phyloP scores from a whole-genome alignment of 2,329 filamentous ascomycete genomes.

The Aureobasidium uvarum region DNA sequence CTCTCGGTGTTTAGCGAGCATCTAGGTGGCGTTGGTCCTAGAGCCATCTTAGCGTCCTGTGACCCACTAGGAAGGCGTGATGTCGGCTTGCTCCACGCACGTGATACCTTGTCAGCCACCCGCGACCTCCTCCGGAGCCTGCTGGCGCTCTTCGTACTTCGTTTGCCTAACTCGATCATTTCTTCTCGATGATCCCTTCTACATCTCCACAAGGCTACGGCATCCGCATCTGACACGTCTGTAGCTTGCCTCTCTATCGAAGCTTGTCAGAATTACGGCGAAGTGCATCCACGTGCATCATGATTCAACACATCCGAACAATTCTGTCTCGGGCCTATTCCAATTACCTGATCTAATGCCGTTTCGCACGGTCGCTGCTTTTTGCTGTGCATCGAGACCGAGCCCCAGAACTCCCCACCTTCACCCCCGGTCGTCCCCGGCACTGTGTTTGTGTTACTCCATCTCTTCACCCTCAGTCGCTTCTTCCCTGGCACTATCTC shows the following conservation, averaged over 20 bases:
- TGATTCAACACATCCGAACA: neutral
- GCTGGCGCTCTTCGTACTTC: neutral
- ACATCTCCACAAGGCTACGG: neutral
- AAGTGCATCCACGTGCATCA: constrained; percentile 18
- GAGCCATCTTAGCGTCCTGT: constrained; percentile 7
- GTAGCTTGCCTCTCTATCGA: neutral
- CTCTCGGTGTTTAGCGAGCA: neutral
- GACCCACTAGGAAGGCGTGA: constrained; percentile 11
- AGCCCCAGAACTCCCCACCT: constrained; percentile 10
- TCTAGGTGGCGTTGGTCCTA: constrained; percentile 10
- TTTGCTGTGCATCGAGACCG: constrained; percentile 6
- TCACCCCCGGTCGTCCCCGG: constrained; percentile 18
- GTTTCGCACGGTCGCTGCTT: neutral
- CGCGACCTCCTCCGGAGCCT: neutral
- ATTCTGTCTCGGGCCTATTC: constrained; percentile 11
- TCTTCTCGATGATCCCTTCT: constrained; percentile 11
- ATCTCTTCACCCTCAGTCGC: neutral
- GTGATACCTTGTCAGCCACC: neutral
- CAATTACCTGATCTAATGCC: constrained; percentile 1
- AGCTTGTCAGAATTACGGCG: neutral
- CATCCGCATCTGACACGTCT: constrained; percentile 6
- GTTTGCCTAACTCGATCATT: neutral
- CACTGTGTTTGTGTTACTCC: constrained; percentile 16
- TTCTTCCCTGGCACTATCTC: constrained; percentile 8
- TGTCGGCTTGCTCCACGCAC: neutral